Conservation (phyloP, 2,329 filamentous ascomycete species). For the Neophaeococcomyces mojaviensis region DNA sequence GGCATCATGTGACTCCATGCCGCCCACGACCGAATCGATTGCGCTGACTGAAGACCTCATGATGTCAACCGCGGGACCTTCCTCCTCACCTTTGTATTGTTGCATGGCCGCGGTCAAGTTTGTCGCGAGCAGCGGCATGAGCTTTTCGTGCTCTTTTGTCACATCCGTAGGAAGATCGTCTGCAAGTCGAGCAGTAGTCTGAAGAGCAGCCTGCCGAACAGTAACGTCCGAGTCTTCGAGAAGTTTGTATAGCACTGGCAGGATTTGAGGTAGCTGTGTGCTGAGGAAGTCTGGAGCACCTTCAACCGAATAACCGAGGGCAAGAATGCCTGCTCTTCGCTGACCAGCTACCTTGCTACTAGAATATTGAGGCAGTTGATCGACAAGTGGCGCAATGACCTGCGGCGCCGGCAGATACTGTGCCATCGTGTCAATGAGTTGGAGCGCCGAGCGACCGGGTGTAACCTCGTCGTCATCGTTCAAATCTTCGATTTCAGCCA, state of each 20-base stretch:
- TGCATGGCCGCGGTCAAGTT: constrained; percentile 77
- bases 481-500: constrained; percentile 65
- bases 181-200: constrained; percentile 80
- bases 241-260: constrained; percentile 76
- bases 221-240: constrained; percentile 74
- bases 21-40: constrained; percentile 83
- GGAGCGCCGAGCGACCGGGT: constrained; percentile 75
- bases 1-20: constrained; percentile 71
- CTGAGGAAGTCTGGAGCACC: constrained; percentile 96
- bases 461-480: constrained; percentile 78
- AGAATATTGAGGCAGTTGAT: constrained; percentile 77
- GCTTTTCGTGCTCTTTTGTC: constrained; percentile 70
- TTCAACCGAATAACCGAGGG: constrained; percentile 89
- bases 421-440: constrained; percentile 80
- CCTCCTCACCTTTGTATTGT: constrained; percentile 55
- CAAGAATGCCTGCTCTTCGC: constrained; percentile 83
- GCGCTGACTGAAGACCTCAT: constrained; percentile 85
- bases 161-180: constrained; percentile 92
- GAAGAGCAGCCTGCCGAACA: constrained; percentile 79
- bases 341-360: constrained; percentile 65
- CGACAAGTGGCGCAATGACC: constrained; percentile 84
- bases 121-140: constrained; percentile 77
- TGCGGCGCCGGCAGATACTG: constrained; percentile 85
- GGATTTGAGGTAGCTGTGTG: constrained; percentile 77
- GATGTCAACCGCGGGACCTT: constrained; percentile 73